phyloP scores from a whole-genome alignment of 495 filamentous ascomycete species.

The Cryomyces minteri region DNA sequence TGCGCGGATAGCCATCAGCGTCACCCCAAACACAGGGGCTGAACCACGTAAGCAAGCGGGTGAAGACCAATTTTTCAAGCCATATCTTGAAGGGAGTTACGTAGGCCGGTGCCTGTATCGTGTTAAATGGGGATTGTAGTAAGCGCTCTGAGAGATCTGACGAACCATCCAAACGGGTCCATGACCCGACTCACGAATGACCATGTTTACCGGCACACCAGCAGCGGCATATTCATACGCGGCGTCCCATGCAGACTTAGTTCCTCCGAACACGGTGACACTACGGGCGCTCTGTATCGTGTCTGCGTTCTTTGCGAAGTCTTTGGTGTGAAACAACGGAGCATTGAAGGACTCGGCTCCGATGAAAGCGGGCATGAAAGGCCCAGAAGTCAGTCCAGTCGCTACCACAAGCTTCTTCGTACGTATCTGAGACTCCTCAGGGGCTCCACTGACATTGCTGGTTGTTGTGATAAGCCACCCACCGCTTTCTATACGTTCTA shows the following conservation, averaged over 20 bases:
- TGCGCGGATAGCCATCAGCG: constrained; percentile 26
- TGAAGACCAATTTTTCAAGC: constrained; percentile 47
- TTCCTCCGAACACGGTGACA: constrained; percentile 49
- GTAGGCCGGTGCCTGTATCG: constrained; percentile 24
- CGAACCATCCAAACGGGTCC: constrained; percentile 51
- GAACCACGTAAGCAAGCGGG: constrained; percentile 45
- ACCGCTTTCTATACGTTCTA: constrained; percentile 24
- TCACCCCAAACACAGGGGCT: constrained; percentile 43
- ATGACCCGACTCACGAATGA: constrained; percentile 61
- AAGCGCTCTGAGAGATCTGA: too few species aligned
- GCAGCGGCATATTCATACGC: constrained; percentile 47
- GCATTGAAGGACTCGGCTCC: constrained; percentile 32
- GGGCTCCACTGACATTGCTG: constrained; percentile 2
- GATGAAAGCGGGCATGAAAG: constrained; percentile 31
- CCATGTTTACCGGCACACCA: constrained; percentile 53
- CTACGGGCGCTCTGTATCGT: constrained; percentile 12
- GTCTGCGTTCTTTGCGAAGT: constrained; percentile 29
- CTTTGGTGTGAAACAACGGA: constrained; percentile 44
- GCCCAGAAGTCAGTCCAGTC: constrained; percentile 47
- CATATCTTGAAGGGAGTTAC: constrained; percentile 41
- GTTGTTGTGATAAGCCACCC: constrained; percentile 24
- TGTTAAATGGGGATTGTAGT: too few species aligned
- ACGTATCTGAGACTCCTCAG: constrained; percentile 12
- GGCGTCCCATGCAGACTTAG: constrained; percentile 63
- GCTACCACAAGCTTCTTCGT: constrained; percentile 47